Percentiles rank a stretch among this genome's conserved stretches.
These are phyloP conservation scores for Lichtheimia ramosa DNA, from an alignment of 371 early-diverging fungal genomes.

Conservation along the genomic window DNA sequence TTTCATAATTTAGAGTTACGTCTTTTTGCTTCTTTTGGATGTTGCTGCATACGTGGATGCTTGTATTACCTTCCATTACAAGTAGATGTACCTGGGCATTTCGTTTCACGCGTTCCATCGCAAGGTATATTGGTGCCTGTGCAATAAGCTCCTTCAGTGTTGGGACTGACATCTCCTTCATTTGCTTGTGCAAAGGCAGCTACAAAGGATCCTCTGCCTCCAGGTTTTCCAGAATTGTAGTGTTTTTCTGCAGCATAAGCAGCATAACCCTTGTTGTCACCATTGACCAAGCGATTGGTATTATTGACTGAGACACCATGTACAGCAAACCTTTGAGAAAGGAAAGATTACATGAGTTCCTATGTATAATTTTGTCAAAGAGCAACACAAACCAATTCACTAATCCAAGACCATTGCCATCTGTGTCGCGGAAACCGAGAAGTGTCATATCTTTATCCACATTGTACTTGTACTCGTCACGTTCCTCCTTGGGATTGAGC, in stretches of 20 bases:
- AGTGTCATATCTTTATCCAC: slow-evolving; percentile 56
- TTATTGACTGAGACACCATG: slow-evolving; percentile 65
- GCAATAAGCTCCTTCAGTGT: slow-evolving; percentile 57
- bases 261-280: slow-evolving; percentile 74
- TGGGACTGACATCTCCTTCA: slow-evolving; percentile 68
- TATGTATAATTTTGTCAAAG: neutral
- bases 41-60: too few species aligned
- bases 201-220: slow-evolving; percentile 36
- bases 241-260: slow-evolving; percentile 50
- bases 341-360: neutral
- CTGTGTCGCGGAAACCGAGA: slow-evolving; percentile 30
- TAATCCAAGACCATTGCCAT: slow-evolving; percentile 31
- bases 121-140: slow-evolving; percentile 60
- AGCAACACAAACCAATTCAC: slow-evolving; percentile 33
- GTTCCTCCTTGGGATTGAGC: slow-evolving; percentile 56
- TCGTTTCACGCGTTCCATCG: slow-evolving; percentile 45
- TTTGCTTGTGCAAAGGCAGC: slow-evolving; percentile 69
- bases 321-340: slow-evolving; percentile 59
- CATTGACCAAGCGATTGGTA: slow-evolving; percentile 52
- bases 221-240: slow-evolving; percentile 8
- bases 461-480: slow-evolving; percentile 50
- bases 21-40: too few species aligned
- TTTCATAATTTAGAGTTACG: too few species aligned
- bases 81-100: slow-evolving; percentile 35
- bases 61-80: slow-evolving; percentile 36